Base-by-base conservation (phyloP, 2,329 filamentous ascomycete species). In the Xylaria arbuscula region DNA sequence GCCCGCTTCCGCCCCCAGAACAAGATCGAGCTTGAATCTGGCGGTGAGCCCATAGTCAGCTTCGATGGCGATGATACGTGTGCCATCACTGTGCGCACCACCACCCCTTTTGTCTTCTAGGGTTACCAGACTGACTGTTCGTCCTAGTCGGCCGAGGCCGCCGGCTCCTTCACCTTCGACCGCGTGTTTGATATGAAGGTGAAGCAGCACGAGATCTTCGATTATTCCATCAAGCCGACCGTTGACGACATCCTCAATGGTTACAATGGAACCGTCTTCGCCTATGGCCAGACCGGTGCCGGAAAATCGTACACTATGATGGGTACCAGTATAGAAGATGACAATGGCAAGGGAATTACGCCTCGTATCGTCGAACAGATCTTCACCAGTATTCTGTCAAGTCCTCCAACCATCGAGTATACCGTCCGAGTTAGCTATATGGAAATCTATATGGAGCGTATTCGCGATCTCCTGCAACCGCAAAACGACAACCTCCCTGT, bases 271-370 rank as follows among this genome's bases (percentile, higher is more conserved):
- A 98, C 95, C 15, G 95, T 99, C 74, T 98, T 99, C 77, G 96
- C 96, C 71, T 99, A 99, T 80, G 96, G 96, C 73, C 96, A 98
- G 86, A 99, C 96, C 0, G 96, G 96, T 81, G 94, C 95, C 13
- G 96, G 96, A 85, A 99, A 99, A 86, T 98, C 96, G 24, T 98
- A 97, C 80, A 98, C 96, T 62, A 99, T 99, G 96, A 97, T 97
- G 93, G 93, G 93, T 69, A 92, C 92, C 59, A 94, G 95, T 81
- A 98, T 99, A 83, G 93, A 97, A 78, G 93, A 98, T 81, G 90
- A 93, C 2, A 88, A 91, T 40, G 91, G 91, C 73, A 93, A 94
- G 80, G 96, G 96, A 86, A 94, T 99, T 71, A 98, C 98, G 75
- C 96, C 96, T 59, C 92, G 96, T 77, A 98, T 98, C 74, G 92